Conservation (phyloP, 2,329 filamentous ascomycete genomes). For the Berkeleyomyces basicola region DNA sequence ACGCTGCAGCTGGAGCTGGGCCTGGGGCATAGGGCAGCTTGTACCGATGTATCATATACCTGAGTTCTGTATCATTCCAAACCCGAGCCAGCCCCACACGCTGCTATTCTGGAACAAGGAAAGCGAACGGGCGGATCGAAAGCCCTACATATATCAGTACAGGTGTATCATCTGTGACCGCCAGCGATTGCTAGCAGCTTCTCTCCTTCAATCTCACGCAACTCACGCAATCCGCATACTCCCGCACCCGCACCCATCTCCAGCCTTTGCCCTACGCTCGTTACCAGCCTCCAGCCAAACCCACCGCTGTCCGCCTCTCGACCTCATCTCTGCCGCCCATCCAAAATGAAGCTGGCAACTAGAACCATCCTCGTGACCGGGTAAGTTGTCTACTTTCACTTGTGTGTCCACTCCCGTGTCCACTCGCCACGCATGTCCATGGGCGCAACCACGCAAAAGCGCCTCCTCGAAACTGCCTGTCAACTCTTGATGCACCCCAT, state of each 20-base stretch:
- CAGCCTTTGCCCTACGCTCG: not conserved
- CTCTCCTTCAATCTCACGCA: constrained; percentile 12
- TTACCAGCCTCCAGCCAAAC: not conserved
- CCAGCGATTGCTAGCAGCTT: not conserved
- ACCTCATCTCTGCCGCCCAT: not conserved
- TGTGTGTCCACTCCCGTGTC: not conserved
- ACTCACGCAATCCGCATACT: constrained; percentile 10
- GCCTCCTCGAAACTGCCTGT: not conserved
- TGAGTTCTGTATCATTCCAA: not conserved
- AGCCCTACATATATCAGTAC: not conserved
- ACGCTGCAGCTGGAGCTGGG: too few relatives aligned
- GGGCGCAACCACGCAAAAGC: too few relatives aligned
- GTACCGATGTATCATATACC: not conserved
- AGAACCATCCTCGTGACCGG: constrained; percentile 86
- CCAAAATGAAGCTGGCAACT: constrained; percentile 44
- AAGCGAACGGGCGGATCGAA: not conserved
- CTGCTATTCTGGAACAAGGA: not conserved
- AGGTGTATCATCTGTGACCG: constrained; percentile 3
- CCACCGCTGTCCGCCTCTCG: too few relatives aligned
- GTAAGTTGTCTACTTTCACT: constrained; percentile 35
- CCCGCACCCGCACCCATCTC: not conserved
- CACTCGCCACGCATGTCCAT: not conserved
- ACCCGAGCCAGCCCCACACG: not conserved
- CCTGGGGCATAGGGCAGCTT: too few relatives aligned
- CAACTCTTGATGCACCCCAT: not conserved